A percentile compares a stretch with the other conserved stretches of the same genome.
Evolutionary conservation across 2,329 filamentous ascomycete species (phyloP).

Genomic region (Calonectria ilicicola): DNA sequence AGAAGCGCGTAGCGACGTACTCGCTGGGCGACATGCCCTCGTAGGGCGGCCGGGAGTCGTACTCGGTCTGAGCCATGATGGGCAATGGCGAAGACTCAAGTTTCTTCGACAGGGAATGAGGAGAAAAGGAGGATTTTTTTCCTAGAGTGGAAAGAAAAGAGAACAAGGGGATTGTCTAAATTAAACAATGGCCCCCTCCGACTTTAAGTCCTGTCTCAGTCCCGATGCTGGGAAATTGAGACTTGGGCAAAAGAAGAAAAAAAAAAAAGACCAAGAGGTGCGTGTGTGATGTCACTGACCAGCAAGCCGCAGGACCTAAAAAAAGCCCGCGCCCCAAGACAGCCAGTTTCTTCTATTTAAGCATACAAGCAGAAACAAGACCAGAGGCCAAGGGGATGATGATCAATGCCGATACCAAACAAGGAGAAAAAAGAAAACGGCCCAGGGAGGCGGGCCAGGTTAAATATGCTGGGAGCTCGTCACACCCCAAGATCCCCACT

Average conservation of each 20-base stretch:
- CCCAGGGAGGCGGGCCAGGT: background rate
- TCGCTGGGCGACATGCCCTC: conserved; percentile 60
- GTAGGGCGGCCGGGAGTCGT: conserved; percentile 55
- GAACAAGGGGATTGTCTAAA: background rate
- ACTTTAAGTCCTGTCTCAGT: too few species aligned
- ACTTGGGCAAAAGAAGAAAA: background rate
- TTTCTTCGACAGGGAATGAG: background rate
- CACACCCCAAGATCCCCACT: conserved; percentile 22
- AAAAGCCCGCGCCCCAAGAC: conserved; percentile 1
- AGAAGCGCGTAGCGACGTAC: conserved; percentile 65
- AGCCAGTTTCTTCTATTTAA: background rate
- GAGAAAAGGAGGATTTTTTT: background rate
- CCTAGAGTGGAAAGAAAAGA: background rate
- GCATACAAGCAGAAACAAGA: background rate
- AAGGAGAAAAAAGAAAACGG: background rate
- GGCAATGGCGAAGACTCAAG: background rate
- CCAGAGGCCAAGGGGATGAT: background rate
- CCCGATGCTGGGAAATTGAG: background rate
- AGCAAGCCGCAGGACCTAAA: background rate
- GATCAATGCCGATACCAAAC: conserved; percentile 3
- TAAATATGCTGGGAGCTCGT: background rate
- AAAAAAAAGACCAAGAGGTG: background rate
- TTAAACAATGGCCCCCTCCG: background rate
- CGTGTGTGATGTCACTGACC: background rate
- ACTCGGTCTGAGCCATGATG: conserved; percentile 42